Evolutionary conservation across 1,284 basidiomycete species (phyloP).

Genomic region (Wallemia ichthyophaga): DNA sequence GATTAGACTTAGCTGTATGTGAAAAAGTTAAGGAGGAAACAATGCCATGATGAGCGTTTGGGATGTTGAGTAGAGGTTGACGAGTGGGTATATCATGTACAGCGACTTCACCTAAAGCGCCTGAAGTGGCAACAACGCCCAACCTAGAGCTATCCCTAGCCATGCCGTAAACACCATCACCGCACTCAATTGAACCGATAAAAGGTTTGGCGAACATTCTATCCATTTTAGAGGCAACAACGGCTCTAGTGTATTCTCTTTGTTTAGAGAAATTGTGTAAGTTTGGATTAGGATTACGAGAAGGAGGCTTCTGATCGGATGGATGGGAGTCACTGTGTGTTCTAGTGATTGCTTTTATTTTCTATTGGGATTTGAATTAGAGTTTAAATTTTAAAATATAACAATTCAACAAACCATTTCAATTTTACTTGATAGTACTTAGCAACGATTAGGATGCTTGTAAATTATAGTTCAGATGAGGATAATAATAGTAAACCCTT

Average conservation of each 20-base stretch:
- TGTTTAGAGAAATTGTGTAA: slow-evolving; percentile 81
- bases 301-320: slow-evolving; percentile 46
- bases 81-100: slow-evolving; percentile 55
- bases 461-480: neutral
- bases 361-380: neutral
- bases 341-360: neutral
- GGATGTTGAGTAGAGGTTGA: slow-evolving; percentile 33
- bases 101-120: slow-evolving; percentile 70
- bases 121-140: slow-evolving; percentile 62
- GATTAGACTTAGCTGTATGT: slow-evolving; percentile 8
- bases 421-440: neutral
- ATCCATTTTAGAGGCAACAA: slow-evolving; percentile 89
- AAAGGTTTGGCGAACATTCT: slow-evolving; percentile 93
- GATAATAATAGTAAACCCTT: neutral
- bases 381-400: neutral
- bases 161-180: slow-evolving; percentile 78
- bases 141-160: slow-evolving; percentile 36
- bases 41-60: slow-evolving; percentile 69
- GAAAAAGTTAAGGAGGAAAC: slow-evolving; percentile 55
- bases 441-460: neutral
- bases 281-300: slow-evolving; percentile 71
- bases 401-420: neutral
- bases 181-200: slow-evolving; percentile 39
- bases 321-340: neutral
- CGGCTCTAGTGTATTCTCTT: slow-evolving; percentile 69